Percentiles rank a stretch among this genome's conserved stretches.
Conservation (phyloP, 2,329 filamentous ascomycete species). For the Aspergillus pseudoterreus region DNA sequence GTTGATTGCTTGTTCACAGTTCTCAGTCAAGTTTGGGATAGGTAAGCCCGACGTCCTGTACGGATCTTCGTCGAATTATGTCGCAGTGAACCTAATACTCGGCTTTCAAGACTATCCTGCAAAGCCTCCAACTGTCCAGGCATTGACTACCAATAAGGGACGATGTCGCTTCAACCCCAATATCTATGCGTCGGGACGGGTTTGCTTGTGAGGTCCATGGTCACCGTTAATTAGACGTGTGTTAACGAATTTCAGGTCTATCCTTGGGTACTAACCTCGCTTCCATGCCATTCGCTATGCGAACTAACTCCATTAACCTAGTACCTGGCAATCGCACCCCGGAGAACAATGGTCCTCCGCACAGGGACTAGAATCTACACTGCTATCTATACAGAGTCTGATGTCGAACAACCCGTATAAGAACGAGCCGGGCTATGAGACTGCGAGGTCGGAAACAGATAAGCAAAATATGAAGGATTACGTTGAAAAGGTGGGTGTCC, state of each 20-base stretch:
- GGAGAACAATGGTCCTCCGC: constrained; percentile 97
- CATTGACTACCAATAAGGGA: constrained; percentile 83
- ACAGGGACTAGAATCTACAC: constrained; percentile 87
- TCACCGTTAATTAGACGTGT: not conserved
- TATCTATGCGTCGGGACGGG: constrained; percentile 86
- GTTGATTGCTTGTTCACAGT: constrained; percentile 47
- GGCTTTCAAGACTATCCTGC: constrained; percentile 71
- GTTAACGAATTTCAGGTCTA: constrained; percentile 59
- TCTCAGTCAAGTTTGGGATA: constrained; percentile 70
- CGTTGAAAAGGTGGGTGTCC: constrained; percentile 63
- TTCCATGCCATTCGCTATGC: not conserved
- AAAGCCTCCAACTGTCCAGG: constrained; percentile 57
- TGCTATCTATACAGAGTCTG: constrained; percentile 93
- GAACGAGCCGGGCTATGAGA: constrained; percentile 92
- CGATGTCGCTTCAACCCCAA: constrained; percentile 93
- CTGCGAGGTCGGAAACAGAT: constrained; percentile 64
- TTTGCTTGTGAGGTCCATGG: constrained; percentile 69
- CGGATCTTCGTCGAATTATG: no score
- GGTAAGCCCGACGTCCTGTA: constrained; percentile 46
- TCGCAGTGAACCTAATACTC: not conserved
- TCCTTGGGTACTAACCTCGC: constrained; percentile 63
- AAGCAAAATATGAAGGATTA: constrained; percentile 73
- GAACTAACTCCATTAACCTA: constrained; percentile 30
- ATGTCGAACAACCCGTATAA: constrained; percentile 94
- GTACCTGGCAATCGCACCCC: constrained; percentile 86